Evolutionary conservation across 306 rosid genomes (phyloP).

Genomic region (Dryas octopetala): DNA sequence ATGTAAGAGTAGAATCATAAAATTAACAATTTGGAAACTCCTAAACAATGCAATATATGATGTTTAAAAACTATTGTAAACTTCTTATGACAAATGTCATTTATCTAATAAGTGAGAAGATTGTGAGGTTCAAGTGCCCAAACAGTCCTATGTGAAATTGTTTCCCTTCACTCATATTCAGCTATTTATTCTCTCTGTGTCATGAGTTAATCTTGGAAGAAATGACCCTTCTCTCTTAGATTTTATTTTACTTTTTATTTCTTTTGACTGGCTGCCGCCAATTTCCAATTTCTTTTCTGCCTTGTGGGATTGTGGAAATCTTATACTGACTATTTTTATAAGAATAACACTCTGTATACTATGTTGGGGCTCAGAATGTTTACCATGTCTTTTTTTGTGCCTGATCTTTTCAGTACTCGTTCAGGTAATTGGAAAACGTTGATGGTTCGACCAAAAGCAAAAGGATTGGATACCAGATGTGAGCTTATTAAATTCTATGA

Average conservation of each 20-base stretch:
- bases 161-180: neutral
- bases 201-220: neutral
- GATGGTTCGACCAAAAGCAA: conserved; percentile 86
- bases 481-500: conserved; percentile 85
- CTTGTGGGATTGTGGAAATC: neutral
- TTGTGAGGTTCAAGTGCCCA: neutral
- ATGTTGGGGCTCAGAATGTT: conserved; percentile 5
- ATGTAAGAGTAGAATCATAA: neutral
- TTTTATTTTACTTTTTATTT: too few relatives aligned
- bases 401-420: conserved; percentile 12
- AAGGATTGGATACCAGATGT: conserved; percentile 75
- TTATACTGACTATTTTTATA: neutral
- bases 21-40: neutral
- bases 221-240: neutral
- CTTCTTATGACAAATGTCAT: neutral
- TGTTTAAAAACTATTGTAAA: neutral
- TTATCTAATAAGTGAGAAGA: neutral
- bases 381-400: conserved; percentile 14
- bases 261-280: neutral
- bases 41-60: neutral
- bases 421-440: conserved; percentile 93
- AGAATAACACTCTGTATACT: neutral
- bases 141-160: neutral
- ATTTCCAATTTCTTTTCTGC: neutral
- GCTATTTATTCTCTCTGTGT: too few relatives aligned